Evolutionary conservation across 305 asterid genomes (phyloP), one percentile per base, ranked within the genome.

Genomic region (Vinca major): DNA sequence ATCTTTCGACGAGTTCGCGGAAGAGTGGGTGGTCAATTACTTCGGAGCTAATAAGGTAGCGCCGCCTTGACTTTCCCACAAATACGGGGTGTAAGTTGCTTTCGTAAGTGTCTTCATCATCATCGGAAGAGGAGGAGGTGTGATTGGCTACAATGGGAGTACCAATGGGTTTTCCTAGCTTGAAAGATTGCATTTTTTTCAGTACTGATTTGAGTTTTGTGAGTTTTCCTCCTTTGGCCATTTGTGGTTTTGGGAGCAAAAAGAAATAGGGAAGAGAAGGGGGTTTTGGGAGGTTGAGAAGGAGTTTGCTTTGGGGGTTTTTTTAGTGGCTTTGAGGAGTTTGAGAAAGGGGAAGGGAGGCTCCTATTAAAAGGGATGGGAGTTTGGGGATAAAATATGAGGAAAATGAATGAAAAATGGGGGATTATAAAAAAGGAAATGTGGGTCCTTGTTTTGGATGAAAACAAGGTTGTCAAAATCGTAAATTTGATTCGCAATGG

Each of bases 121-220:
- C 83, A 16, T 79, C 66, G 10, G 58, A 67, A 47, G 56, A 26
- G 33, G 33, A 26, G 33, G 33, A 26, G 33, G 33, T 21, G 36
- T 44, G 13, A 52, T 63, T 41, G 44, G 80, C 84, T 4, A 43
- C 87, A 70, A 82, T 77, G 49, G 94, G 70, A 77, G 33, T 26
- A 26, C 82, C 78, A 53, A 76, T 76, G 68, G 80, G 55, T 50
- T 92, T 90, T 63, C 86, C 76, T 69, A 90, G 82, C 81, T 88
- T 90, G 92, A 88, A 90, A 48, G 97, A 88, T 78, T 88, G 95
- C 97, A 90, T 88, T 78, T 85, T 90, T 72, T 86, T 88, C 0
- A 90, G 85, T 40, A 88, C 95, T 54, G 92, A 90, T 36, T 88
- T 90, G 85, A 90, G 82, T 66, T 86, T 90, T 49, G 92, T 85